Conservation (phyloP, 2,329 filamentous ascomycete genomes). For the Mycosphaerelloides madeirae region DNA sequence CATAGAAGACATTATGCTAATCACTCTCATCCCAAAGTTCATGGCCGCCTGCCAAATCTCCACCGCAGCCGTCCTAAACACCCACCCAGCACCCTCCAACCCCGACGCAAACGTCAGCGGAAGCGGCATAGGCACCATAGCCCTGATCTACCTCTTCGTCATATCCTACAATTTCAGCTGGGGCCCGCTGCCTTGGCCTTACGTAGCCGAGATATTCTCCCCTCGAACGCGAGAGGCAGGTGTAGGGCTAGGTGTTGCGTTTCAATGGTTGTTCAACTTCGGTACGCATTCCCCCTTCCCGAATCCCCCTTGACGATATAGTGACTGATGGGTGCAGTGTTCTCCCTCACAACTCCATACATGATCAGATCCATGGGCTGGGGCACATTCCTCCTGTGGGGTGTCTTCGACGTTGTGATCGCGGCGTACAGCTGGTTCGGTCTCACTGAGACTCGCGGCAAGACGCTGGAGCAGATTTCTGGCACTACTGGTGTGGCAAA, state of each 20-base stretch:
- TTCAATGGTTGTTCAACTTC: conserved; percentile 50
- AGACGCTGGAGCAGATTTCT: conserved; percentile 31
- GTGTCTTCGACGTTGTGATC: conserved; percentile 41
- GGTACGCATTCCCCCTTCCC: conserved; percentile 6
- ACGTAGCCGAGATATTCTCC: conserved; percentile 46
- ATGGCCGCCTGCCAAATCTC: conserved; percentile 36
- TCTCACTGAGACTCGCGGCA: conserved; percentile 34
- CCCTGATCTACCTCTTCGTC: conserved; percentile 53
- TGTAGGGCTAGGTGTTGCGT: conserved; percentile 46
- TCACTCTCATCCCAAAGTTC: too few relatives aligned
- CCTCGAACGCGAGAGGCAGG: conserved; percentile 47
- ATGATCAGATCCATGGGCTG: conserved; percentile 47
- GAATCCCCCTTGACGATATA: neutral
- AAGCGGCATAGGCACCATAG: conserved; percentile 48
- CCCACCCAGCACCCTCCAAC: conserved; percentile 19
- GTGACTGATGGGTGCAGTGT: conserved; percentile 22
- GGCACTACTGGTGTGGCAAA: neutral
- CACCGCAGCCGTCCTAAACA: conserved; percentile 29
- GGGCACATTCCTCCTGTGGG: conserved; percentile 47
- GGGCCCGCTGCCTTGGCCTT: conserved; percentile 43
- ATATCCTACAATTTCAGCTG: conserved; percentile 51
- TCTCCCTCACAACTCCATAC: conserved; percentile 45
- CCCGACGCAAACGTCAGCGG: conserved; percentile 21
- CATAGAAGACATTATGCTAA: too few relatives aligned
- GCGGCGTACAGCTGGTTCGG: conserved; percentile 36